Evolutionary conservation across 1,284 basidiomycete genomes (phyloP).

Genomic region (Neonothopanus nambi): DNA sequence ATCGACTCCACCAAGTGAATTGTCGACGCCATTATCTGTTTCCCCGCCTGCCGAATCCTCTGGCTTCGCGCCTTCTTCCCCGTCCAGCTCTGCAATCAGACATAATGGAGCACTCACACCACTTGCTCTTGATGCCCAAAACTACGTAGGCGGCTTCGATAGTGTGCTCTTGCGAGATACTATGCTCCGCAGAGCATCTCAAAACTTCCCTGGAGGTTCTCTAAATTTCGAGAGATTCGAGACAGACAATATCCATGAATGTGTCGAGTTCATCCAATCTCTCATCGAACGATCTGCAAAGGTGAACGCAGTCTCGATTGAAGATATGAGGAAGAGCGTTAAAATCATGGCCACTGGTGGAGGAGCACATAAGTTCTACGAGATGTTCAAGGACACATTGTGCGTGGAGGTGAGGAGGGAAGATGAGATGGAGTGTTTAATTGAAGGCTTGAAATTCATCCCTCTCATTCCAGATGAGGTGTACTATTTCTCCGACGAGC

Average conservation of each 20-base stretch:
- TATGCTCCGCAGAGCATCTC: conserved; percentile 69
- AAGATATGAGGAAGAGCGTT: conserved; percentile 90
- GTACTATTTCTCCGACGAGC: conserved; percentile 98
- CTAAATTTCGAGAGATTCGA: conserved; percentile 99
- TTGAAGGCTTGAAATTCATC: conserved; percentile 96
- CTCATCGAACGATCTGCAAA: conserved; percentile 87
- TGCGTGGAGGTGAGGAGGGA: conserved; percentile 87
- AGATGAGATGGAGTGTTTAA: conserved; percentile 99
- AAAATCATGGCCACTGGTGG: conserved; percentile 99
- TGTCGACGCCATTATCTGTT: conserved; percentile 50
- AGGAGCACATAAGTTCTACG: conserved; percentile 94
- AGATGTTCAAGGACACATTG: conserved; percentile 74
- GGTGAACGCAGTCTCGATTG: conserved; percentile 87
- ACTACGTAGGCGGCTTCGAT: conserved; percentile 36
- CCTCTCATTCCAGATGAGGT: conserved; percentile 96
- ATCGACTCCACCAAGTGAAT: conserved; percentile 42
- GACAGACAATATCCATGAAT: conserved; percentile 85
- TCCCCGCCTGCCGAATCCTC: conserved; percentile 41
- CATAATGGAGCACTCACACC: conserved; percentile 83
- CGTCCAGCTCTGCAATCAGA: conserved; percentile 41
- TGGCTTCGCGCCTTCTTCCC: conserved; percentile 17
- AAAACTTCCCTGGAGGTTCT: conserved; percentile 92
- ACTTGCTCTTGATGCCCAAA: conserved; percentile 59
- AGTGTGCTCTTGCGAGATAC: conserved; percentile 59
- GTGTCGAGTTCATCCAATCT: conserved; percentile 85